Evolutionary conservation across 2,329 filamentous ascomycete genomes (phyloP), one percentile per base, ranked within the genome.

Genomic region (Ascochyta pisi): DNA sequence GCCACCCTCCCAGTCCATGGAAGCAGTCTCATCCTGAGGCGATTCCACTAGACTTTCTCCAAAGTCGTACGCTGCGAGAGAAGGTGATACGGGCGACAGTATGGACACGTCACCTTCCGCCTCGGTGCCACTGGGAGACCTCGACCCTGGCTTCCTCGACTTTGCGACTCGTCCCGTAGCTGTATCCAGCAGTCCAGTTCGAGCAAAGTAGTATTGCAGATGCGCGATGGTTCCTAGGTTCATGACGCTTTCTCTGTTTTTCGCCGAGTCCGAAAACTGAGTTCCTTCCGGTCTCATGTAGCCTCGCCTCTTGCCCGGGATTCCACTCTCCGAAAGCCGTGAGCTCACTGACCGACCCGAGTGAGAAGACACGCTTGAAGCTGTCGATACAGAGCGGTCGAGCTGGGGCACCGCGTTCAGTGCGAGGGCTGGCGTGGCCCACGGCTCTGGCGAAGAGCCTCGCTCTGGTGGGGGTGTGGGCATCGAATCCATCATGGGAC

Each of bases 191-290:
- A 99, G 79, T 6, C 95, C 95, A 0, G 95, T 99, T 57, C 95
- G 84, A 33, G 95, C 94, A 79, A 99, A 99, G 78, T 98, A 99
- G 78, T 98, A 96, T 77, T 99, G 95, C 70, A 99, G 81, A 79
- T 99, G 95, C 52, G 93, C 92, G 68, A 99, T 99, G 76, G 93
- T 97, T 50, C 95, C 95, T 60, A 99, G 79, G 71, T 92, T 96
- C 86, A 98, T 89, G 63, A 99, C 95, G 73, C 93, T 97, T 75
- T 99, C 94, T 61, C 95, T 85, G 46, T 92, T 92, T 71, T 87
- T 88, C 42, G 95, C 95, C 53, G 93, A 97, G 57, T 90, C 89
- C 24, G 95, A 91, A 75, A 98, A 99, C 69, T 92, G 86, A 47
- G 91, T 96, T 50, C 88, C 91, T 73, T 92, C 89, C 0, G 93